Percentiles rank a stretch among this genome's conserved stretches.
Evolutionary conservation across 179 eudicot genomes (phyloP).

Genomic region (Vitellaria paradoxa): DNA sequence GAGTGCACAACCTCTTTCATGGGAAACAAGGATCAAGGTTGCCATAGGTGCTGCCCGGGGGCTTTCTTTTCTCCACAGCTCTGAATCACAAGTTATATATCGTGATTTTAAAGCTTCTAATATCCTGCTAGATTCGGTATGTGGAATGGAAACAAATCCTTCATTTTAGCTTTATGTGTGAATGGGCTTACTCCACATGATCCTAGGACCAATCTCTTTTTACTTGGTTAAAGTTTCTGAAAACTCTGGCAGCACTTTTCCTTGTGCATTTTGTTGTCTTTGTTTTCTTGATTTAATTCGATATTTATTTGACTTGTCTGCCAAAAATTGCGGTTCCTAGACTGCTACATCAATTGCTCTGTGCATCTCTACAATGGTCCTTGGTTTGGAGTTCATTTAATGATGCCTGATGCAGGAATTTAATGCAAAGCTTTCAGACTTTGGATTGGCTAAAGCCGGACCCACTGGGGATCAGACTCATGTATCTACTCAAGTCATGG

Average conservation of each 20-base stretch:
- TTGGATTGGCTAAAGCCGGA: constrained; percentile 55
- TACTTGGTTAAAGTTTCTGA: neutral
- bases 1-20: constrained; percentile 58
- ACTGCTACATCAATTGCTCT: neutral
- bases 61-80: constrained; percentile 66
- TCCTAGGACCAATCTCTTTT: neutral
- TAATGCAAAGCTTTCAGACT: constrained; percentile 55
- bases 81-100: constrained; percentile 66
- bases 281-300: neutral
- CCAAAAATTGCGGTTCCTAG: neutral
- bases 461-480: constrained; percentile 45
- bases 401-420: constrained; percentile 31
- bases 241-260: neutral
- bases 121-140: constrained; percentile 73
- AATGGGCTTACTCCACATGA: neutral
- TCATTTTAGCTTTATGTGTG: neutral
- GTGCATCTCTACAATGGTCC: neutral
- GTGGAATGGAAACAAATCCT: constrained; percentile 4
- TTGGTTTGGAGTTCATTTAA: constrained; percentile 1
- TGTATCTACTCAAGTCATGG: constrained; percentile 41
- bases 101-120: constrained; percentile 90
- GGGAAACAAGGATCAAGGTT: constrained; percentile 83
- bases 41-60: constrained; percentile 87
- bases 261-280: neutral
- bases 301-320: neutral